Evolutionary conservation across 2,329 filamentous ascomycete species (phyloP).

Genomic region (Rutstroemia sp.): DNA sequence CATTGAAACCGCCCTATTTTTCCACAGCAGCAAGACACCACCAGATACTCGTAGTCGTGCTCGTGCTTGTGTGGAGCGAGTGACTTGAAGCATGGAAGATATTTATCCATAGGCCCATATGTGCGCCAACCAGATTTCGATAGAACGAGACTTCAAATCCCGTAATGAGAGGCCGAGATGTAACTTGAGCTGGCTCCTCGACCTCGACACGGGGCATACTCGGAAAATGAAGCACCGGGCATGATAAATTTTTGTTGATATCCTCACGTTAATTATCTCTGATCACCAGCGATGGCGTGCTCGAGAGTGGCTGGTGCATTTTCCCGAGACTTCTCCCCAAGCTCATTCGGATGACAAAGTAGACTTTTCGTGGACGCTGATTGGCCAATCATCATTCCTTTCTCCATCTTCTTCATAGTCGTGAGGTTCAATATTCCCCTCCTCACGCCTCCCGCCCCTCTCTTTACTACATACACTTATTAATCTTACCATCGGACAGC

Average conservation of each 20-base stretch:
- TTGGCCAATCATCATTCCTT: not conserved
- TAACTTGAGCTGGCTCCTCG: not conserved
- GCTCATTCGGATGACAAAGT: constrained; percentile 4
- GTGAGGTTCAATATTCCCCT: not conserved
- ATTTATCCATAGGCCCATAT: too few relatives aligned
- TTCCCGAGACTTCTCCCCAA: constrained; percentile 3
- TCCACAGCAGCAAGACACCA: too few relatives aligned
- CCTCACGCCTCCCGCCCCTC: constrained; percentile 8
- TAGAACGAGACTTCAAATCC: not conserved
- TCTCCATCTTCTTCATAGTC: not conserved
- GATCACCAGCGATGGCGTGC: constrained; percentile 9
- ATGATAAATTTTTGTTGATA: constrained; percentile 1
- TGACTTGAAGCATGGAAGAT: too few relatives aligned
- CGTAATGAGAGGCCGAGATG: not conserved
- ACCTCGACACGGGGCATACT: not conserved
- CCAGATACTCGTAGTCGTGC: too few relatives aligned
- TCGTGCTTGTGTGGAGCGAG: too few relatives aligned
- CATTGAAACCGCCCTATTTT: not conserved
- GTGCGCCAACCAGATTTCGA: too few relatives aligned
- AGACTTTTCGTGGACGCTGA: not conserved
- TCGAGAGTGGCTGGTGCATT: constrained; percentile 7
- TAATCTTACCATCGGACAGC: not conserved
- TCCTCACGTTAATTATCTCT: not conserved
- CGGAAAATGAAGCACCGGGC: not conserved
- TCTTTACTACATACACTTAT: constrained; percentile 7